Evolutionary conservation across 192 early-diverging fungal species (phyloP), one percentile per base, ranked within the genome.

Genomic region (Thamnidium elegans): DNA sequence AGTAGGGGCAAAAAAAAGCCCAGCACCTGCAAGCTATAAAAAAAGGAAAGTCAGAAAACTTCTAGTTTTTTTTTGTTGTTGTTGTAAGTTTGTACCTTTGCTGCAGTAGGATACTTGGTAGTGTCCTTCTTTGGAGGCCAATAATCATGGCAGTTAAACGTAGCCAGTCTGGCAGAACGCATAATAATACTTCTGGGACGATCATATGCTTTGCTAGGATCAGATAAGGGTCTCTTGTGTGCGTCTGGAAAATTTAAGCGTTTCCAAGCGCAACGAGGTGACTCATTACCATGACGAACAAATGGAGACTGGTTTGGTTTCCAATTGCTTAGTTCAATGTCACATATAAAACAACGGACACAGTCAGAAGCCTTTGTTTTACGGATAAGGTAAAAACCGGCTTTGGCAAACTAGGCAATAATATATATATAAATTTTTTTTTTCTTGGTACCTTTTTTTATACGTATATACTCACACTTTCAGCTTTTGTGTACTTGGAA

Each of bases 331-430:
- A 58, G 11, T 10, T 43, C 39, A 8, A 70, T 36, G n/a, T 63
- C 45, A 15, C 68, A 70, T 3, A 58, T 23, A 45, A 58, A 64
- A 9, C 68, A 70, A 8, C 39, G 20, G 10, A 63, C 43, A 14
- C 11, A 7, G 23, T 67, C 65, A 9, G 23, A 4, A 8, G 39
- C 15, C 10, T 26, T 47, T 42, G 31, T 14, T 36, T 19, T 44
- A 7, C 31, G 11, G 34, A 43, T n/a, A 58, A 4, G 23, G 15
- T 63, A 70, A 14, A 70, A 64, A 15, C 68, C 68, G 20, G 68
- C 68, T 6, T 48, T 13, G 7, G 62, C 68, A 50, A 61, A 70
- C 68, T 69, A 32, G 43, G 47, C 8, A 34, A 55, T 32, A 48
- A 55, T 17, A 43, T 7, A 45, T 5, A 47, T n/a, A 56, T 14